A percentile compares a stretch with the other conserved stretches of the same genome.
Conservation (phyloP, 1,139 yeast species). For the Spencermartinsiella ligniputridi region DNA sequence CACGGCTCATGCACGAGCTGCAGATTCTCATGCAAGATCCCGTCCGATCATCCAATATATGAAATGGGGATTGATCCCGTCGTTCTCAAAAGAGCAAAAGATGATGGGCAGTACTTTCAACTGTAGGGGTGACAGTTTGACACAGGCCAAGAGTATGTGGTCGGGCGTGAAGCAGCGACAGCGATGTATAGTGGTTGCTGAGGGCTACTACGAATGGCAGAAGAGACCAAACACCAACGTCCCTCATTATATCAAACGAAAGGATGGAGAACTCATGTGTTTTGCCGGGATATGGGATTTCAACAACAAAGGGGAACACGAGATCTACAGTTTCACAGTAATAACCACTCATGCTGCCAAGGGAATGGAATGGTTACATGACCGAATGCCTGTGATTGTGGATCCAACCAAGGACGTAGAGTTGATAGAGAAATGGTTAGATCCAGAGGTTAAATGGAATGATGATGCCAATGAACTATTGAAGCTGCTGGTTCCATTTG, state of each 20-base stretch:
- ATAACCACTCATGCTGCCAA: constrained; percentile 67
- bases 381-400: constrained; percentile 70
- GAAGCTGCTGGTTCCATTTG: constrained; percentile 15
- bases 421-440: constrained; percentile 62
- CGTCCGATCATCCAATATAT: constrained; percentile 33
- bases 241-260: constrained; percentile 64
- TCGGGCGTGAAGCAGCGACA: constrained; percentile 30
- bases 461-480: constrained; percentile 28
- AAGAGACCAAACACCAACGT: constrained; percentile 27
- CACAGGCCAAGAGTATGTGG: constrained; percentile 27
- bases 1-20: no score
- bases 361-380: constrained; percentile 64
- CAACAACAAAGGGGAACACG: constrained; percentile 28
- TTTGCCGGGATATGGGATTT: constrained; percentile 66
- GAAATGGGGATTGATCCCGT: constrained; percentile 62
- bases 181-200: constrained; percentile 68
- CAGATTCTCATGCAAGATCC: background rate
- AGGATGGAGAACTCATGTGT: constrained; percentile 49
- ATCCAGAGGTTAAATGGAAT: constrained; percentile 40
- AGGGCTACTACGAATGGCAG: constrained; percentile 87
- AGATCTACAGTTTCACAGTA: constrained; percentile 57
- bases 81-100: constrained; percentile 41
- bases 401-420: constrained; percentile 41
- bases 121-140: constrained; percentile 32
- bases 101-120: constrained; percentile 32